Evolutionary conservation across 2,329 filamentous ascomycete genomes (phyloP).

Genomic region (Exophiala lecanii-corni): DNA sequence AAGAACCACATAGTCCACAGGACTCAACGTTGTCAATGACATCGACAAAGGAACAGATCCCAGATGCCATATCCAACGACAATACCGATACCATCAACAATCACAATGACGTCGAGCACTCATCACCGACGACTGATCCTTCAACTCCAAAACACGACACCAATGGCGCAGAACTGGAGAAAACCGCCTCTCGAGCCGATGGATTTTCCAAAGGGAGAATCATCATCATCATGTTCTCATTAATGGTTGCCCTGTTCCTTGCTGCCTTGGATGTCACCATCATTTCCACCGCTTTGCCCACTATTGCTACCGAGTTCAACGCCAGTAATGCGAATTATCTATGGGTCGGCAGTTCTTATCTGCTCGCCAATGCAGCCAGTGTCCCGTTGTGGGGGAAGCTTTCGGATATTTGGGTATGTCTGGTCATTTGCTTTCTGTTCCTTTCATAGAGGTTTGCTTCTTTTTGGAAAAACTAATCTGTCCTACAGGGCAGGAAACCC

Average conservation of each 20-base stretch:
- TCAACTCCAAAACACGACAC: background rate
- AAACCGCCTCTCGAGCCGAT: conserved; percentile 32
- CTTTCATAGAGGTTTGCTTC: too few relatives aligned
- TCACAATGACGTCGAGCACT: too few relatives aligned
- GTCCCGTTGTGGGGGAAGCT: conserved; percentile 60
- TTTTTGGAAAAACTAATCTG: too few relatives aligned
- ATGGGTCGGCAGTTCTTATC: conserved; percentile 46
- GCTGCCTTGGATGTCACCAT: conserved; percentile 56
- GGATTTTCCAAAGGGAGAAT: conserved; percentile 39
- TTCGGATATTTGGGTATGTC: conserved; percentile 54
- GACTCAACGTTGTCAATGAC: background rate
- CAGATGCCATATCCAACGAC: too few relatives aligned
- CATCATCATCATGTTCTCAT: conserved; percentile 38
- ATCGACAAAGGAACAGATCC: background rate
- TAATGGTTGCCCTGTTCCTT: conserved; percentile 53
- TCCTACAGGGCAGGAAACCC: conserved; percentile 51
- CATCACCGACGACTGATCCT: too few relatives aligned
- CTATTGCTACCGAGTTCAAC: conserved; percentile 40
- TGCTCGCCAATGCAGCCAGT: conserved; percentile 43
- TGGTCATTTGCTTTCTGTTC: background rate
- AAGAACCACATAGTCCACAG: background rate
- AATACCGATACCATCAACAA: too few relatives aligned
- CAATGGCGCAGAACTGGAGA: conserved; percentile 10
- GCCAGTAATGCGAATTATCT: conserved; percentile 43
- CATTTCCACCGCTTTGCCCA: conserved; percentile 42